These are phyloP conservation scores for Cryphonectria japonica DNA, from an alignment of 2,329 filamentous ascomycete species.

Conservation along the genomic window DNA sequence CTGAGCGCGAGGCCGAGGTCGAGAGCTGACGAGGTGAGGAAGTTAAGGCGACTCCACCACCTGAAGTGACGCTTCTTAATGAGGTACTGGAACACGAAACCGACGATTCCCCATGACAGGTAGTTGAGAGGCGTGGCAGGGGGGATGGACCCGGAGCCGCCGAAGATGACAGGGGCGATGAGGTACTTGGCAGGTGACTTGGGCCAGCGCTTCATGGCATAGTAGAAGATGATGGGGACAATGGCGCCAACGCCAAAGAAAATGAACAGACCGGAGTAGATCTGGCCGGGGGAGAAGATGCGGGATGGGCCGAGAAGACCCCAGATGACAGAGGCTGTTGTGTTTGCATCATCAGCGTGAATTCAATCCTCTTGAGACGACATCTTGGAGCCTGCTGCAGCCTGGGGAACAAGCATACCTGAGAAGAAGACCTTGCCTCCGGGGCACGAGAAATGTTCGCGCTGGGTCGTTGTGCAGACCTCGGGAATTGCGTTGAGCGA, in stretches of 20 bases:
- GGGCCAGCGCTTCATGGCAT: slow-evolving; percentile 53
- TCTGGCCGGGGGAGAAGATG: slow-evolving; percentile 65
- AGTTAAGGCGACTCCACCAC: slow-evolving; percentile 79
- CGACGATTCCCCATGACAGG: slow-evolving; percentile 73
- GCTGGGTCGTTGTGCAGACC: slow-evolving; percentile 63
- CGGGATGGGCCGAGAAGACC: slow-evolving; percentile 66
- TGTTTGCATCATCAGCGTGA: not conserved
- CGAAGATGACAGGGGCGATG: slow-evolving; percentile 67
- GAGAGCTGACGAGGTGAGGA: slow-evolving; percentile 69
- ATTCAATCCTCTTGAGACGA: not conserved
- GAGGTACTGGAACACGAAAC: slow-evolving; percentile 70
- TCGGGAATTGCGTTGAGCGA: slow-evolving; percentile 63
- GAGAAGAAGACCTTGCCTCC: slow-evolving; percentile 68
- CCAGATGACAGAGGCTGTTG: slow-evolving; percentile 65
- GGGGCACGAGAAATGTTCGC: slow-evolving; percentile 65
- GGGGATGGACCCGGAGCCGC: slow-evolving; percentile 60
- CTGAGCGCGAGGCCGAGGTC: slow-evolving; percentile 70
- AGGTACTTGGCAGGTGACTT: slow-evolving; percentile 54
- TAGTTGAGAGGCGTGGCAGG: slow-evolving; percentile 76
- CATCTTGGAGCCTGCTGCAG: too few relatives aligned
- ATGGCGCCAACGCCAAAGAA: slow-evolving; percentile 63
- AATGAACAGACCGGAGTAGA: slow-evolving; percentile 63
- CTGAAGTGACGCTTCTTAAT: slow-evolving; percentile 65
- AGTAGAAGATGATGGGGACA: slow-evolving; percentile 56
- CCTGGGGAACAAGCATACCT: slow-evolving; percentile 41